Evolutionary conservation across 164 flowering plant genomes (phyloP), one percentile per base, ranked within the genome.

Genomic region (Litsea cubeba): DNA sequence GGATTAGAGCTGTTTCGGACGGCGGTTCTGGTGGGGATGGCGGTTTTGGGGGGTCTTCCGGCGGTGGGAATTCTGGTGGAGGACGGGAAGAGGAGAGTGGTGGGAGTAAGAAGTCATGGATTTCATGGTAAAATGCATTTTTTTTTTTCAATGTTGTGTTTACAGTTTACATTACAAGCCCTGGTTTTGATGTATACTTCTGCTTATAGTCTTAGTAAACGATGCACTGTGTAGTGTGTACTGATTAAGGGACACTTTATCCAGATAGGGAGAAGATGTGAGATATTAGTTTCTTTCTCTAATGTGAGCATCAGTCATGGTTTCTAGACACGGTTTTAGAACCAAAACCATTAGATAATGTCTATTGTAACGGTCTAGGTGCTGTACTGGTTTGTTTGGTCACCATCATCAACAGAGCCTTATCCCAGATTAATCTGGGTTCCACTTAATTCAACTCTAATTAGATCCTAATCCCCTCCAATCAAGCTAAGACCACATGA

Each of bases 21-120:
- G 87, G 81, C 11, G 86, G 87, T 18, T 73, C 75, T 23, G 88
- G 85, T 14, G 88, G 90, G 12, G 11, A 60, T 32, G 85, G 75
- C 28, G 82, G 85, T 2, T 69, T 73, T 75, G 88, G 91, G 20
- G 85, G 84, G 46, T 75, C 74, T 46, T 71, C 72, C 6, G 90
- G 91, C 14, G 89, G 68, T 62, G 88, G 88, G 0, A 80, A 76
- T 71, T 82, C 81, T 18, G 83, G 78, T 60, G 88, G 82, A 26
- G 78, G 74, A 28, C 76, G 75, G 58, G 83, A 79, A n/a, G 79
- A 24, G 24, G 77, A 76, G 58, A 65, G 65, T 68, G 85, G 83
- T 25, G 81, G 84, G 51, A 79, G 72, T 67, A 79, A 83, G 3
- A 75, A 85, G 84, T 87, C 89, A 26, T 79, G 87, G 54, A 82